Base-by-base conservation (phyloP, 805 yeast species). In the Ogataea parapolymorpha region DNA sequence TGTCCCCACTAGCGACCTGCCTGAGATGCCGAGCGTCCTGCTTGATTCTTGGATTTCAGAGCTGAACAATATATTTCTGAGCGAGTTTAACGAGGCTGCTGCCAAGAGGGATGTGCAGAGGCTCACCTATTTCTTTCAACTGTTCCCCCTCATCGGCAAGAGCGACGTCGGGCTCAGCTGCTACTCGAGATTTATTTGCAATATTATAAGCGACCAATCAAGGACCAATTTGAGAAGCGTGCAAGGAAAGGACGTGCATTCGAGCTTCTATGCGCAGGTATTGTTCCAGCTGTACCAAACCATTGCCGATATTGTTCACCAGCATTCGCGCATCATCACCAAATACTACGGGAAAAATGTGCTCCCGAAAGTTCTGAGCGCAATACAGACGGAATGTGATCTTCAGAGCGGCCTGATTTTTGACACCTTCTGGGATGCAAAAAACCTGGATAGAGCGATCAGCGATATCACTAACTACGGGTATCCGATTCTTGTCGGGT, bases 371-470 rank as follows among this genome's bases (percentile, higher is more conserved):
- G 89, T 91, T 8, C 72, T 90, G 51, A 77, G 75, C 14, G 76
- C 77, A 36, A 82, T 93, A 24, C 95, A 91, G 62, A 69, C 76
- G 36, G 99, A 93, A 57, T 82, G 93, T 23, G 99, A 93, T 57
- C 71, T 90, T n/a, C 99, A 93, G 57, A 82, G 91, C 18, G 95
- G 95, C 1, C 68, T 93, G 32, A 85, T 93, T 4, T 71, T 85
- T 40, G 98, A 91, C 60, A 85, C 93, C 0, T 87, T 86, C 55
- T 76, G 81, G 66, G 97, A 90, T 51, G 73, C 77, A 22, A 74
- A 86, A 48, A 70, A 80, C 20, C 55, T 89, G 4, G 80, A 73
- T 22, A 71, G 75, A 45, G 57, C 74, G 7, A 51, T 85, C 17
- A 70, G 71, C 41, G 86, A 81, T 17, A 70, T 83, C 35, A 65